phyloP scores from a whole-genome alignment of 257 asterid genomes.

The Primulina tabacum region DNA sequence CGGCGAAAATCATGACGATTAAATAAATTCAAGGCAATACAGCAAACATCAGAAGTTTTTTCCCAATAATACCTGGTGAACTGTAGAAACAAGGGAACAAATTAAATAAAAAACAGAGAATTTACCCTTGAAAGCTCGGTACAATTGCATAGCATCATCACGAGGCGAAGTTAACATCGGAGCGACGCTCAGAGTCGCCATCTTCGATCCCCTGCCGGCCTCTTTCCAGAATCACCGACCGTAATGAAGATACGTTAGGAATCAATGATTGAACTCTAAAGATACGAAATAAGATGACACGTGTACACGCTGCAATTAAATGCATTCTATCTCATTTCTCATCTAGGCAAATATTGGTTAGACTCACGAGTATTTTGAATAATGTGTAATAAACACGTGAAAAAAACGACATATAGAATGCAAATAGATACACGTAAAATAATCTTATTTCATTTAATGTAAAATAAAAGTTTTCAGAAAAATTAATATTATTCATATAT shows the following conservation, averaged over 20 bases:
- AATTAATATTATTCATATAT: no score
- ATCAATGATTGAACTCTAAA: no score
- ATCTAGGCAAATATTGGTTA: no score
- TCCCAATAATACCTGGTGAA: no score
- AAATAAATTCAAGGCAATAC: not conserved
- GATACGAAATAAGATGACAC: not conserved
- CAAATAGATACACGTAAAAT: no score
- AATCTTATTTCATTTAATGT: no score
- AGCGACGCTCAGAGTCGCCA: slow-evolving; percentile 67
- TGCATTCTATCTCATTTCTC: no score
- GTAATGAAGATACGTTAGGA: not conserved
- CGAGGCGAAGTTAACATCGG: slow-evolving; percentile 76
- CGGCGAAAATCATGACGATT: not conserved
- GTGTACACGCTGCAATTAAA: not conserved
- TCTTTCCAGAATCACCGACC: not conserved
- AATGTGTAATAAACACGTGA: no score
- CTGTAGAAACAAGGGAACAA: not conserved
- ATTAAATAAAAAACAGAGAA: not conserved
- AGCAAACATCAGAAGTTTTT: not conserved
- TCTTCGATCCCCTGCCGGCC: slow-evolving; percentile 19
- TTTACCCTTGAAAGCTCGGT: slow-evolving; percentile 90
- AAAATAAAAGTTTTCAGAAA: no score
- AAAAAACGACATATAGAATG: no score
- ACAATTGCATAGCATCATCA: slow-evolving; percentile 74
- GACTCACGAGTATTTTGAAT: no score